phyloP scores from a whole-genome alignment of 2,329 filamentous ascomycete species.

The Periglandula ipomoeae region DNA sequence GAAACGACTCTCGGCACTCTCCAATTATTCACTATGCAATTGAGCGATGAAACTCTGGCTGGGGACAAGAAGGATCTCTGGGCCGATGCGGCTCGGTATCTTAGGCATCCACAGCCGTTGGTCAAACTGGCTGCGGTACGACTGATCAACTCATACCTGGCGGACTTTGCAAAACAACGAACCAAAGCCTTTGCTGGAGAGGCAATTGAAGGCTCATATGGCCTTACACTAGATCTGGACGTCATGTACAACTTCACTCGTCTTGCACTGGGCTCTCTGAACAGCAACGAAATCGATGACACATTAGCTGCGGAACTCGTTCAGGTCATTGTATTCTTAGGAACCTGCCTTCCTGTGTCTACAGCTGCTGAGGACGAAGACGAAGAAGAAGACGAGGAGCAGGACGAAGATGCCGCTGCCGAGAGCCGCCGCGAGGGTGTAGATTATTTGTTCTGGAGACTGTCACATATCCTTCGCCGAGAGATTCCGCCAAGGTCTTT shows the following conservation, averaged over 20 bases:
- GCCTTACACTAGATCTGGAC: slow-evolving; percentile 55
- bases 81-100: slow-evolving; percentile 55
- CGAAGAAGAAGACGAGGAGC: slow-evolving; percentile 35
- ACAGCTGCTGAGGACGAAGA: slow-evolving; percentile 34
- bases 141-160: slow-evolving; percentile 68
- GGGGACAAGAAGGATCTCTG: slow-evolving; percentile 57
- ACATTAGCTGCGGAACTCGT: slow-evolving; percentile 69
- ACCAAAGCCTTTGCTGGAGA: slow-evolving; percentile 37
- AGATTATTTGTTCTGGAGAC: slow-evolving; percentile 67
- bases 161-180: slow-evolving; percentile 62
- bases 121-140: slow-evolving; percentile 71
- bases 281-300: slow-evolving; percentile 56
- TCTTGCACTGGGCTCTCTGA: slow-evolving; percentile 44
- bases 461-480: slow-evolving; percentile 70
- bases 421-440: slow-evolving; percentile 34
- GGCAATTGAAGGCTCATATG: slow-evolving; percentile 60
- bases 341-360: slow-evolving; percentile 39
- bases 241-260: slow-evolving; percentile 54
- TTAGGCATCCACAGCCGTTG: slow-evolving; percentile 62
- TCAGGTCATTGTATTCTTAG: slow-evolving; percentile 77
- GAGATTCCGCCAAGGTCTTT: slow-evolving; percentile 57
- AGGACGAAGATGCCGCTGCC: slow-evolving; percentile 28
- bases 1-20: slow-evolving; percentile 65
- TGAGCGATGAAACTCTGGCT: slow-evolving; percentile 55
- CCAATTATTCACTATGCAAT: slow-evolving; percentile 56